Conservation (phyloP, 1,284 basidiomycete genomes). For the Ceraceosorus guamensis region DNA sequence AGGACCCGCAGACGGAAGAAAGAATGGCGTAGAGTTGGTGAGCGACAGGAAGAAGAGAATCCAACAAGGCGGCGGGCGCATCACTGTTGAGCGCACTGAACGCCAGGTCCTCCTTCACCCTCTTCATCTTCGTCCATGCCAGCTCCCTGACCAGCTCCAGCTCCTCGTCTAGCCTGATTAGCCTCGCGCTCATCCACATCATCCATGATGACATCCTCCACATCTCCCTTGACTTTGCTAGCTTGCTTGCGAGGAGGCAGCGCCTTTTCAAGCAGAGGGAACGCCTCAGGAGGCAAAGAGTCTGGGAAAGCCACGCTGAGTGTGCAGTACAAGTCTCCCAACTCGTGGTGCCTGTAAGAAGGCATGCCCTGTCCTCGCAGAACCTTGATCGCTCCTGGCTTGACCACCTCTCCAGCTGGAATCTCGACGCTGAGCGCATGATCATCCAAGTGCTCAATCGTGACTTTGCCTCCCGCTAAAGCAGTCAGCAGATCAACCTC, state of each 20-base stretch:
- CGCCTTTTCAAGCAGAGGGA: constrained; percentile 74
- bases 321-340: constrained; percentile 86
- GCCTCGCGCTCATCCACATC: constrained; percentile 73
- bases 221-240: constrained; percentile 61
- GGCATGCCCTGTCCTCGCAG: constrained; percentile 96
- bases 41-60: neutral
- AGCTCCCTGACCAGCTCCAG: constrained; percentile 49
- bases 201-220: constrained; percentile 81
- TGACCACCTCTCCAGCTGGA: constrained; percentile 76
- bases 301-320: constrained; percentile 87
- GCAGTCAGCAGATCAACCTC: constrained; percentile 92
- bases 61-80: neutral
- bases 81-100: constrained; percentile 42
- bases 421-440: constrained; percentile 77
- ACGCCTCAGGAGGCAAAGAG: constrained; percentile 61
- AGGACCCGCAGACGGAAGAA: too few relatives aligned
- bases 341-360: constrained; percentile 91
- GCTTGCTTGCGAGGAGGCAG: constrained; percentile 71
- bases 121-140: constrained; percentile 72
- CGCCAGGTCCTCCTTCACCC: constrained; percentile 32
- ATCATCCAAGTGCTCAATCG: constrained; percentile 89
- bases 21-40: too few relatives aligned
- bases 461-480: constrained; percentile 81
- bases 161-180: constrained; percentile 50
- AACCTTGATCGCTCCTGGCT: constrained; percentile 77